A percentile compares a stretch with the other conserved stretches of the same genome.
These are phyloP conservation scores for Pestalotiopsis sp. DNA, from an alignment of 2,329 filamentous ascomycete species.

Conservation along the genomic window DNA sequence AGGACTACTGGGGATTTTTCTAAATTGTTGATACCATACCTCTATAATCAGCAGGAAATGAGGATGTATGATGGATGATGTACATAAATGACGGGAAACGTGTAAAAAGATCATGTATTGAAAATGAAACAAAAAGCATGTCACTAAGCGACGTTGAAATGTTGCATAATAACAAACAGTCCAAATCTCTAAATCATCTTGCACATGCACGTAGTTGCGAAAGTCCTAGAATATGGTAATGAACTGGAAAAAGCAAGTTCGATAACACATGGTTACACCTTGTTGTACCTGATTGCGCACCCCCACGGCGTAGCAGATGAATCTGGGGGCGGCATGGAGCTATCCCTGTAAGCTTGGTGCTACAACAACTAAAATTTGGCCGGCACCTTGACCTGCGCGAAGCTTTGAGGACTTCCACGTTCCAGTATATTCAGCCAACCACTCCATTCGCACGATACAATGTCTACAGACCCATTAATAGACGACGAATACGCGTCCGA, in stretches of 20 bases:
- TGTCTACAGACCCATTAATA: conserved; percentile 43
- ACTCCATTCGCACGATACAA: conserved; percentile 24
- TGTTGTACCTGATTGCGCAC: no score
- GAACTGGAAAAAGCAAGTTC: background rate
- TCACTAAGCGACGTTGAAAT: background rate
- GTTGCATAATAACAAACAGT: background rate
- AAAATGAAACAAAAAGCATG: background rate
- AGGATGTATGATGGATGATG: background rate
- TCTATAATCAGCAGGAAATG: background rate
- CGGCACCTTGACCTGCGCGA: background rate
- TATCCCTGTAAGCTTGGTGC: conserved; percentile 1
- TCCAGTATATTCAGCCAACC: background rate
- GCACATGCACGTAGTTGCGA: background rate
- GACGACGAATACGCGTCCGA: conserved; percentile 67
- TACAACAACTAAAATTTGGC: background rate
- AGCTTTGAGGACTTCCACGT: background rate
- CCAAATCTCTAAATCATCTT: background rate
- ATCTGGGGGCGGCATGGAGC: background rate
- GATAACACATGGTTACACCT: no score
- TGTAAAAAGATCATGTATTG: background rate
- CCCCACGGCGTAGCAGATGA: no score
- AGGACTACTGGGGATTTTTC: conserved; percentile 25
- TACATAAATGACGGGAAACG: background rate
- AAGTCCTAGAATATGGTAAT: background rate
- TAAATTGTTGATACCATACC: conserved; percentile 1